phyloP scores from a whole-genome alignment of 106 monocot species.

The Hemerocallis citrina region DNA sequence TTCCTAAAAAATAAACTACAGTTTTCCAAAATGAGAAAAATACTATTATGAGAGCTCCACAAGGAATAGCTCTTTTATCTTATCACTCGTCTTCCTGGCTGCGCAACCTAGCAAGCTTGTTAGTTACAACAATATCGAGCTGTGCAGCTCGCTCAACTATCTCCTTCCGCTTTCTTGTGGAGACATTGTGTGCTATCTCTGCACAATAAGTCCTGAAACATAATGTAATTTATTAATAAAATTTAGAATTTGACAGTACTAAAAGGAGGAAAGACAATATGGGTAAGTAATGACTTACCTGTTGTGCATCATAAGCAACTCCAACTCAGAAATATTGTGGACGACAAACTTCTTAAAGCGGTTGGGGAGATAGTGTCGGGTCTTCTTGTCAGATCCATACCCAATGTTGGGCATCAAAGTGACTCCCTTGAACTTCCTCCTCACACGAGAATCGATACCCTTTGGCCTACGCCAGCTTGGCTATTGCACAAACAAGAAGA shows the following conservation, averaged over 20 bases:
- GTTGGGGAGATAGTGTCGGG: conserved; percentile 35
- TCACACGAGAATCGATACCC: conserved; percentile 56
- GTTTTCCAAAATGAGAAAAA: too few relatives aligned
- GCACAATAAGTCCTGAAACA: conserved; percentile 50
- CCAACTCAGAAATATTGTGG: conserved; percentile 32
- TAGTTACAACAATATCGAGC: conserved; percentile 57
- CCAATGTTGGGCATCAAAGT: conserved; percentile 56
- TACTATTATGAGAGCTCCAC: too few relatives aligned
- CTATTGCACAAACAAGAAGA: conserved; percentile 1
- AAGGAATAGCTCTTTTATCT: too few relatives aligned
- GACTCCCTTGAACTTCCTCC: conserved; percentile 54
- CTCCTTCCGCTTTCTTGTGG: conserved; percentile 58
- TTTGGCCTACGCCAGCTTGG: conserved; percentile 60
- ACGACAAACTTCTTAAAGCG: conserved; percentile 34
- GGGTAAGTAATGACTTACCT: conserved; percentile 2
- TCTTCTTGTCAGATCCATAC: conserved; percentile 50
- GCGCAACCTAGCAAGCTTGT: conserved; percentile 62
- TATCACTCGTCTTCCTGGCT: conserved; percentile 72
- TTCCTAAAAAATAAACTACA: too few relatives aligned
- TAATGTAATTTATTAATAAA: background rate
- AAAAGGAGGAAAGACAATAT: background rate
- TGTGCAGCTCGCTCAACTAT: conserved; percentile 64
- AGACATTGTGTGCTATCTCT: conserved; percentile 60
- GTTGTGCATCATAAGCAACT: conserved; percentile 56
- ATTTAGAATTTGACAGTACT: too few relatives aligned